These are phyloP conservation scores for Rhododendron henanense DNA, from an alignment of 148 eudicot genomes.

Conservation along the genomic window DNA sequence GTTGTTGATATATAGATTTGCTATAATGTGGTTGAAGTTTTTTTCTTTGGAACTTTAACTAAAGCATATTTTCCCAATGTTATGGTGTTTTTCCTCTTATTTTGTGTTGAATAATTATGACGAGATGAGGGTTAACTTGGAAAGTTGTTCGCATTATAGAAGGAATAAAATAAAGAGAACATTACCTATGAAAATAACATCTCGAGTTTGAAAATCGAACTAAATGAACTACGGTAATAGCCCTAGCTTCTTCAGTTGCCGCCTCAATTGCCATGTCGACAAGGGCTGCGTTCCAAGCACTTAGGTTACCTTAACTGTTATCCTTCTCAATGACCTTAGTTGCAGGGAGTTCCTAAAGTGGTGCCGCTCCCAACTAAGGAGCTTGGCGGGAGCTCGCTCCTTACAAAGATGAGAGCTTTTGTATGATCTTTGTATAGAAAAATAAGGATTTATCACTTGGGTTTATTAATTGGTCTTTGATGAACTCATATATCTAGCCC, in stretches of 20 bases:
- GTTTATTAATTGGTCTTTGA: no score
- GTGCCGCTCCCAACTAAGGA: no score
- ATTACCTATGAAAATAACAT: no score
- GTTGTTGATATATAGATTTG: background rate
- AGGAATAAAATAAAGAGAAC: background rate
- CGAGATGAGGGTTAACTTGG: background rate
- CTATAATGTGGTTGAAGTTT: background rate
- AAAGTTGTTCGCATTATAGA: background rate
- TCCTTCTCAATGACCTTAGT: no score
- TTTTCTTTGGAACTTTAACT: background rate
- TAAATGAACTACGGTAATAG: background rate
- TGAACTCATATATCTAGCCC: no score
- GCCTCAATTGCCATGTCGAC: background rate
- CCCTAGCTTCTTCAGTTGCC: background rate
- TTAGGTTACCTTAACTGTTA: background rate
- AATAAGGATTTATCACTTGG: no score
- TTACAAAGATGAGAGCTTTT: no score
- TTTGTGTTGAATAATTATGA: no score
- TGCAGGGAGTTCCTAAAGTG: no score
- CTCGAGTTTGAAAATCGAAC: background rate
- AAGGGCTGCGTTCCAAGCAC: background rate
- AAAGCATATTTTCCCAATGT: no score
- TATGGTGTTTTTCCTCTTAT: background rate
- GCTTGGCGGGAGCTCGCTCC: no score
- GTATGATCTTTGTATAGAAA: no score